Percentiles rank a stretch among this genome's conserved stretches.
Evolutionary conservation across 1,139 yeast species (phyloP).

Genomic region (Yamadazyma aaseri): DNA sequence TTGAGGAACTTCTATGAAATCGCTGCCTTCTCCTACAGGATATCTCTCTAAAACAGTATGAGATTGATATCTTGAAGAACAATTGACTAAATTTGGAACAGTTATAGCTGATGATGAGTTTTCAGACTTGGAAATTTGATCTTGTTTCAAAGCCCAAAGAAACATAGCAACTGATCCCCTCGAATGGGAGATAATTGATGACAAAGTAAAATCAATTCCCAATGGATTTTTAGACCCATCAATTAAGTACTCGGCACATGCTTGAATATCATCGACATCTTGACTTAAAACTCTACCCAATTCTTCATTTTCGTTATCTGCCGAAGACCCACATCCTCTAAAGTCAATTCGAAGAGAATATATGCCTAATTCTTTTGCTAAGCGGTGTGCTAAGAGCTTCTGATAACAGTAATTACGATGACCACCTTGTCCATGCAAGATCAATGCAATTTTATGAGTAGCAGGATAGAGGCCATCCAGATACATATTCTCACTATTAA

Average conservation of each 20-base stretch:
- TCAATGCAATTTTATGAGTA: conserved; percentile 38
- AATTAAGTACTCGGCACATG: conserved; percentile 46
- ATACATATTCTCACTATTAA: conserved; percentile 21
- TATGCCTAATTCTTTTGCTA: conserved; percentile 61
- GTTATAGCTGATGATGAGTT: conserved; percentile 24
- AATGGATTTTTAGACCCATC: conserved; percentile 35
- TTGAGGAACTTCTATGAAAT: conserved; percentile 25
- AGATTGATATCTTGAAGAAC: conserved; percentile 61
- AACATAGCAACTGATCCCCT: conserved; percentile 81
- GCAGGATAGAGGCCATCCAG: conserved; percentile 34
- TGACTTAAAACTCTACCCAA: conserved; percentile 58
- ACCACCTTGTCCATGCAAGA: conserved; percentile 79
- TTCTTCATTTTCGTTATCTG: conserved; percentile 42
- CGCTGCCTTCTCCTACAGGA: conserved; percentile 17
- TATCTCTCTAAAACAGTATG: conserved; percentile 38
- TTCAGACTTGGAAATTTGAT: conserved; percentile 26
- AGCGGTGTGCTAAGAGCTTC: conserved; percentile 54
- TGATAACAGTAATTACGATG: conserved; percentile 82
- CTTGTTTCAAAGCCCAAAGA: conserved; percentile 59
- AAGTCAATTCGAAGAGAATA: conserved; percentile 77
- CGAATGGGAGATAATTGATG: conserved; percentile 70
- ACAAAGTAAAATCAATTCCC: conserved; percentile 44
- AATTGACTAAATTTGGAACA: conserved; percentile 68
- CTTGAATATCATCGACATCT: conserved; percentile 68
- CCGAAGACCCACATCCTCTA: conserved; percentile 80